Base-by-base conservation (phyloP, 2,329 filamentous ascomycete genomes). In the Rhynchosporium graminicola region DNA sequence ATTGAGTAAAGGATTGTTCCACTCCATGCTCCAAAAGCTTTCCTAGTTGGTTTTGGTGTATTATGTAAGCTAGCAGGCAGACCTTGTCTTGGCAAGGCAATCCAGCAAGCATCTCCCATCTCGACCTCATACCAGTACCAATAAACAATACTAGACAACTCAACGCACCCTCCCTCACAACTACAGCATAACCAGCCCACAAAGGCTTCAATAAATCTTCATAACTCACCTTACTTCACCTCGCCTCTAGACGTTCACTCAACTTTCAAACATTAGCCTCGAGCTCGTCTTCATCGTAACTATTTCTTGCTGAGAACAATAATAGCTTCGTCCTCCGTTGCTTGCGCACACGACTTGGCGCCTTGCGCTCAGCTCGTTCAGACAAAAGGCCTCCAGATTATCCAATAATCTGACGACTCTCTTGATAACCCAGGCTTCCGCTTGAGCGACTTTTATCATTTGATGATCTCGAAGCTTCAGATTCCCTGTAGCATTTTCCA, bases 341-440 rank as follows among this genome's bases (percentile, higher is more conserved):
- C 8, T 60, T 60, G 43, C 36, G 63, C 63, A 59, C 62, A 61
- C 63, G 46, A 57, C 43, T 62, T 64, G 66, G 65, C 67, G 65
- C 66, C 59, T 66, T 63, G 66, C 66, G 63, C 66, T 65, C 60
- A 47, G 57, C 64, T 60, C 56, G 29, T 36, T 36, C 9, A 10
- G 33, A 36, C 33, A 36, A 6, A 36, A 36, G 33, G 33, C 33
- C 33, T 10, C 33, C 9, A 20, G 20, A 20, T 20, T 20, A 20
- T 1, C 20, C 20, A 20, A 20, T 1, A 20, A 20, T 46, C 26
- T 62, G 59, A 48, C 47, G 57, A 59, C 45, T 43, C 15, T 5
- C 33, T 36, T 10, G 33, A 36, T 10, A 10, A 36, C 36, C 33
- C 46, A 47, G 43, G 36, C 26, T 40, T 52, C 36, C 46, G 43